Evolutionary conservation across 805 yeast species (phyloP), one percentile per base, ranked within the genome.

Genomic region (Komagataella mondaviorum): DNA sequence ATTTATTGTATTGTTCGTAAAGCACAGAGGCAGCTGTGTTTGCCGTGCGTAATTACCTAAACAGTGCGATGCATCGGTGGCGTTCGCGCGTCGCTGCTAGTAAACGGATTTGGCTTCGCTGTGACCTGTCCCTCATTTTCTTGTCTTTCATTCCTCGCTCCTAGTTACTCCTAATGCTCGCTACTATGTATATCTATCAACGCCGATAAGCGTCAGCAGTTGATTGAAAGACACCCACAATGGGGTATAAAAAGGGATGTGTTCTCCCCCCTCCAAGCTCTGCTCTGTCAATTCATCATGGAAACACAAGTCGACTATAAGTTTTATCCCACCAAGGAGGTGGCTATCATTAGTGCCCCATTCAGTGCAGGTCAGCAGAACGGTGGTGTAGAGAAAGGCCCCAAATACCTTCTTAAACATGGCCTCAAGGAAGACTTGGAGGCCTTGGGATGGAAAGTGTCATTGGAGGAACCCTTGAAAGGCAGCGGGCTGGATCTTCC

Each of bases 291-390:
- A 30, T 14, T 30, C 39, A 30, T 30, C 39, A 30, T 30, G 39
- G 39, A 30, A 30, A 30, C 39, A 10, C 39, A 30, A 45, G 51
- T 71, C 51, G 59, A 68, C 48, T 85, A 72, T 72, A 78, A 80
- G 54, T 80, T 71, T 62, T 76, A 76, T 60, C 72, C 77, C 49
- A 62, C 71, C 49, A 79, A 73, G 59, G 71, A 77, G 50, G 77
- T 81, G 44, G 76, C 88, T n/a, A 71, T 91, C 51, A 78, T 93
- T 54, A 73, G 83, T 17, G 97, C 96, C 0, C 98, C 98, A 50
- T 93, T 91, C 68, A 80, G 89, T 44, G 98, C 97, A 22, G 99
- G 99, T 55, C 99, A 91, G 67, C 90, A 88, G 45, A 87, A 88
- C 62, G 77, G 81, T 22, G 99, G 99, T 56, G 97, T 91, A 45